Base-by-base conservation (phyloP, 2,329 filamentous ascomycete genomes). In the Stachybotrys chartarum region DNA sequence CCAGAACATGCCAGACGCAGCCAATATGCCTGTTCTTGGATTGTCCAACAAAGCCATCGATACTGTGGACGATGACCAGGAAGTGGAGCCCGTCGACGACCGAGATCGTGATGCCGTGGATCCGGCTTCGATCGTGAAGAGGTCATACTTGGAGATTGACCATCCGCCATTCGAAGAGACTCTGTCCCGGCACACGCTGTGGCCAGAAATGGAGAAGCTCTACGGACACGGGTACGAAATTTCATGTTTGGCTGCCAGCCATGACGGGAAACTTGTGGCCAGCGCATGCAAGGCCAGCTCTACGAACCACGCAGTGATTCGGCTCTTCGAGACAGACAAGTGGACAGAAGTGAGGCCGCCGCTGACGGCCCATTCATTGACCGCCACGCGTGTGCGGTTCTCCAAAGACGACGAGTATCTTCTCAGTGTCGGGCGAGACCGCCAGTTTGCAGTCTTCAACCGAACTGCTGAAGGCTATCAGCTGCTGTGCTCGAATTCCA, bases 151-250 rank as follows among this genome's bases (percentile, higher is more conserved):
- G 7, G 80, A 86, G 48, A 78, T 87, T 53, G 73, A 83, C 47
- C 85, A 88, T 60, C 92, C 94, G 11, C 93, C 94, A 0, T 80
- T 91, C 42, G 94, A 99, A 71, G 94, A 97, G 70, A 87, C 90
- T 54, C 83, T 99, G 2, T 88, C 91, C 30, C 85, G 92, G 8
- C 86, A 95, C 69, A 96, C 94, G 0, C 83, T 99, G 35, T 99
- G 92, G 91, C 94, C 94, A 3, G 94, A 99, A 68, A 84, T 84
- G 7, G 94, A 99, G 71, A 99, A 99, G 75, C 81, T 99, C 1
- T 99, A 99, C 72, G 94, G 94, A 1, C 94, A 99, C 72, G 94
- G 94, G 32, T 97, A 97, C 72, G 94, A 99, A 71, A 93, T 99
- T 52, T 96, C 91, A 2, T 88, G 90, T 44, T 83, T 96, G 16